These are phyloP conservation scores for Abrus precatorius DNA, from an alignment of 306 rosid species.

Conservation along the genomic window DNA sequence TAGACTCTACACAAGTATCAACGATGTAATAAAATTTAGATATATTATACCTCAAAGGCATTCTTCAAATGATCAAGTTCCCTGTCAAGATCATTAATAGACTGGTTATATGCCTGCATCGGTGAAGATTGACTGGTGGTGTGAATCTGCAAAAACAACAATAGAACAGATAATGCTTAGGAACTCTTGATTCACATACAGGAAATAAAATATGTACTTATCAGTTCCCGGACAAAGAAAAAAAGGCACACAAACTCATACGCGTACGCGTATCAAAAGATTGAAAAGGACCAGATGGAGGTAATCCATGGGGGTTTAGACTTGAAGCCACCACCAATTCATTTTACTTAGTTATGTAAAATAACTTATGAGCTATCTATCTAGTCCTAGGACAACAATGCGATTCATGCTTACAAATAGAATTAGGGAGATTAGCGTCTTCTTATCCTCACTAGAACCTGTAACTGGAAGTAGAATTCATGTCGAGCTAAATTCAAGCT, in stretches of 20 bases:
- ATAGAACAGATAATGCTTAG: constrained; percentile 8
- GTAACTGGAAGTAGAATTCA: background rate
- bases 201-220: background rate
- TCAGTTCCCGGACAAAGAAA: background rate
- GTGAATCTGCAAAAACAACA: constrained; percentile 70
- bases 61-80: constrained; percentile 84
- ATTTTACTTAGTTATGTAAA: too few species aligned
- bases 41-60: constrained; percentile 72
- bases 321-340: background rate
- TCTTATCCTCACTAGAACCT: background rate
- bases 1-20: constrained; percentile 21
- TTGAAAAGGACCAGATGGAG: background rate
- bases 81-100: constrained; percentile 88
- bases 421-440: background rate
- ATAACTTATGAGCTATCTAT: background rate
- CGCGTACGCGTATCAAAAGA: background rate
- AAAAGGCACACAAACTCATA: background rate
- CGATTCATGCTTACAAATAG: background rate
- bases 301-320: background rate
- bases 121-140: constrained; percentile 95
- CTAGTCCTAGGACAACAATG: background rate
- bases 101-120: constrained; percentile 96
- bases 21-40: constrained; percentile 1
- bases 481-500: background rate
- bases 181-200: background rate